These are phyloP conservation scores for Neurospora sp. DNA, from an alignment of 495 filamentous ascomycete genomes.

Conservation along the genomic window DNA sequence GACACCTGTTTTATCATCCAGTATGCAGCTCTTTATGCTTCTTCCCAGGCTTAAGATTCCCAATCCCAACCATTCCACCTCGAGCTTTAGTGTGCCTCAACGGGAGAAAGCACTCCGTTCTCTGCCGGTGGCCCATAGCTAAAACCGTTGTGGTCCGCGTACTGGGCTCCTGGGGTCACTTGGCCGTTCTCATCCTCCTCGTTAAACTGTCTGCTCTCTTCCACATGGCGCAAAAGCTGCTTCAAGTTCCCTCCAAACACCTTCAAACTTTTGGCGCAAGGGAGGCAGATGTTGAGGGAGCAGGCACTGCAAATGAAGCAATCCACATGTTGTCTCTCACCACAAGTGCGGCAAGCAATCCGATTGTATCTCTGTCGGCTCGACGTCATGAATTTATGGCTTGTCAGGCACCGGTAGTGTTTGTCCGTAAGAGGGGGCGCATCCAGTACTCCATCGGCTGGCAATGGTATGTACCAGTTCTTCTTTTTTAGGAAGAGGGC, in stretches of 20 bases:
- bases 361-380: constrained; percentile 18
- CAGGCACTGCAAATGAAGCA: constrained; percentile 23
- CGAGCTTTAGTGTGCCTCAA: not conserved
- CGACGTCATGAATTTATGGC: constrained; percentile 20
- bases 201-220: constrained; percentile 1
- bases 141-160: not conserved
- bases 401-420: constrained; percentile 18
- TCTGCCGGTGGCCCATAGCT: not conserved
- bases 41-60: not conserved
- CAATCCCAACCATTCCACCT: not conserved
- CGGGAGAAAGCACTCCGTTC: not conserved
- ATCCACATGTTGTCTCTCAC: constrained; percentile 12
- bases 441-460: constrained; percentile 12
- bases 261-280: constrained; percentile 8
- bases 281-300: constrained; percentile 14
- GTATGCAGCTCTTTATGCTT: not conserved
- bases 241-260: constrained; percentile 12
- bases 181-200: not conserved
- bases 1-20: not conserved
- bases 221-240: constrained; percentile 7
- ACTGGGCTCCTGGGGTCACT: not conserved
- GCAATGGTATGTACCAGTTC: constrained; percentile 7
- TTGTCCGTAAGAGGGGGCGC: constrained; percentile 14
- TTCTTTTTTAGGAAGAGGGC: constrained; percentile 20
- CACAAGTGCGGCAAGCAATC: constrained; percentile 19